Percentiles rank a stretch among this genome's conserved stretches.
Conservation (phyloP, 2,329 filamentous ascomycete genomes). For the Aspergillus sp. region DNA sequence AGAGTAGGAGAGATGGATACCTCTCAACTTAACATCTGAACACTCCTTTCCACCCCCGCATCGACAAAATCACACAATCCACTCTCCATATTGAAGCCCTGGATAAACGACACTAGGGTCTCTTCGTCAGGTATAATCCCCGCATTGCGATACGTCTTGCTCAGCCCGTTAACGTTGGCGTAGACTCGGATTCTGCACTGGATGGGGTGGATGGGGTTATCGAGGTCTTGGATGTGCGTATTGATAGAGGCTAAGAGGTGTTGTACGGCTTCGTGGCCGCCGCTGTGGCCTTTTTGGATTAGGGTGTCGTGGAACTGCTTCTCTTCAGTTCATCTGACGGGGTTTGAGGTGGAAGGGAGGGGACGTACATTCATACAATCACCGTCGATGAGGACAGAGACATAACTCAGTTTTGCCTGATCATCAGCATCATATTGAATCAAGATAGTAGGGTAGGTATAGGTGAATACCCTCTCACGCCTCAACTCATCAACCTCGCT, state of each 20-base stretch:
- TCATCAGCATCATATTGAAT: background rate
- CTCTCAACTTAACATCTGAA: slow-evolving; percentile 39
- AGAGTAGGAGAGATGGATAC: slow-evolving; percentile 12
- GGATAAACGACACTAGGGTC: slow-evolving; percentile 31
- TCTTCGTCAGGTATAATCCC: slow-evolving; percentile 18
- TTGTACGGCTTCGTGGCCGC: slow-evolving; percentile 25
- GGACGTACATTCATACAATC: slow-evolving; percentile 34
- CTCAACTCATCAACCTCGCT: slow-evolving; percentile 2
- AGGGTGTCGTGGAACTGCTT: slow-evolving; percentile 32
- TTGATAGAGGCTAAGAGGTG: slow-evolving; percentile 20
- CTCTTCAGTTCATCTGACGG: background rate
- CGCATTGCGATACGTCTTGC: slow-evolving; percentile 27
- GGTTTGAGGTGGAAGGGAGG: background rate
- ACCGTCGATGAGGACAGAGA: slow-evolving; percentile 35
- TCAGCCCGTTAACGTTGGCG: slow-evolving; percentile 34
- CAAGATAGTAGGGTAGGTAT: background rate
- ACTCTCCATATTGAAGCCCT: slow-evolving; percentile 39
- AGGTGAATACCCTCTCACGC: slow-evolving; percentile 6
- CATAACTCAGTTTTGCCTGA: slow-evolving; percentile 19
- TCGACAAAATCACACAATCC: slow-evolving; percentile 37
- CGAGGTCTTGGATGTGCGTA: slow-evolving; percentile 17
- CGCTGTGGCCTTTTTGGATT: slow-evolving; percentile 22
- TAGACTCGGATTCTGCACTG: slow-evolving; percentile 33
- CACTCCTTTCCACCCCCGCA: slow-evolving; percentile 42
- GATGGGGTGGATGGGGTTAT: slow-evolving; percentile 13